Conservation (phyloP, 1,139 yeast species). For the Kodamaea suecica region DNA sequence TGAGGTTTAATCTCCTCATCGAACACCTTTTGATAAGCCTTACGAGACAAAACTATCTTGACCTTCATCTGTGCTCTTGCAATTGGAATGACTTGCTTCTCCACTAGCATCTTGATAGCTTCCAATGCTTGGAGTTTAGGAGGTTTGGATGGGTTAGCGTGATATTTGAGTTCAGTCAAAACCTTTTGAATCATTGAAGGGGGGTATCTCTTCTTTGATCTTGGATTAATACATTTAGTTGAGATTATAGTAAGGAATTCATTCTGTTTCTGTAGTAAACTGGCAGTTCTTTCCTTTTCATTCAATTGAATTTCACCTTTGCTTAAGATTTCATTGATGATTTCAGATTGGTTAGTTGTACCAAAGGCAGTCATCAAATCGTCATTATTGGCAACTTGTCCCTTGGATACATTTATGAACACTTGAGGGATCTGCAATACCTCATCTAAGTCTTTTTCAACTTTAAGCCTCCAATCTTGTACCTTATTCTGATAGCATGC, state of each 20-base stretch:
- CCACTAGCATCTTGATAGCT: conserved; percentile 75
- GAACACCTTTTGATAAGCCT: conserved; percentile 46
- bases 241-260: conserved; percentile 83
- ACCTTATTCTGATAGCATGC: conserved; percentile 97
- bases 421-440: conserved; percentile 96
- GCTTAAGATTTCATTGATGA: conserved; percentile 73
- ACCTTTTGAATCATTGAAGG: conserved; percentile 93
- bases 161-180: conserved; percentile 73
- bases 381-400: conserved; percentile 87
- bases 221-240: conserved; percentile 89
- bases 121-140: conserved; percentile 91
- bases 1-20: conserved; percentile 50
- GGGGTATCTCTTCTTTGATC: conserved; percentile 85
- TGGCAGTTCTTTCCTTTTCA: conserved; percentile 85
- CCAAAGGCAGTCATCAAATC: conserved; percentile 76
- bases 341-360: conserved; percentile 67
- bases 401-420: conserved; percentile 88
- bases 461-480: conserved; percentile 87
- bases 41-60: conserved; percentile 50
- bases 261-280: conserved; percentile 70
- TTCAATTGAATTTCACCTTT: conserved; percentile 94
- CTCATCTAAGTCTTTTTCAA: conserved; percentile 91
- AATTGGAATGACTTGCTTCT: conserved; percentile 83
- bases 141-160: conserved; percentile 71
- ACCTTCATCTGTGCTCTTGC: conserved; percentile 94